A percentile compares a stretch with the other conserved stretches of the same genome.
phyloP scores from a whole-genome alignment of 192 early-diverging fungal species.

The Backusella psychrophila region DNA sequence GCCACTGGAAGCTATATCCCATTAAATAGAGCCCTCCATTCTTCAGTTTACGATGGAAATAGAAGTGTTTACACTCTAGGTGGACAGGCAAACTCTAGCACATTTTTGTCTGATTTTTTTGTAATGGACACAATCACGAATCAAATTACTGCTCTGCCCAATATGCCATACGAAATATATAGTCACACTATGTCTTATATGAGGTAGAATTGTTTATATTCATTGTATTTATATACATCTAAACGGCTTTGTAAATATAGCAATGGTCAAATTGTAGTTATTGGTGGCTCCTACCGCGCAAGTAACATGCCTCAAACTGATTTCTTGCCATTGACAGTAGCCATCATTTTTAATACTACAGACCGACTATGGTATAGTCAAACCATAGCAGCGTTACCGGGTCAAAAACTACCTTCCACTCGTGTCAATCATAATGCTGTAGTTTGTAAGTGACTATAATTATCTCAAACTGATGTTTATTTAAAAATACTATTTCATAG shows the following conservation, averaged over 20 bases:
- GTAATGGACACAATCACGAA: background rate
- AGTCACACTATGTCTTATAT: background rate
- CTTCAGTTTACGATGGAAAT: background rate
- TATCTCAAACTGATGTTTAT: background rate
- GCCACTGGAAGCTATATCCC: background rate
- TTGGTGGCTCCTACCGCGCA: background rate
- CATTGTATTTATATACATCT: background rate
- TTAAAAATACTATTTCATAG: background rate
- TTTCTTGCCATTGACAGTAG: background rate
- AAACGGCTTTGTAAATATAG: background rate
- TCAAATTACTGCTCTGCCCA: background rate
- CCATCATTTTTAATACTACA: background rate
- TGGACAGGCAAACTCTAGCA: background rate
- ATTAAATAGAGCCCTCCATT: background rate
- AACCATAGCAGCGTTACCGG: background rate
- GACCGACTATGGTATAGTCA: background rate
- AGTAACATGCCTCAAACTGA: background rate
- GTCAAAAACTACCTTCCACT: background rate
- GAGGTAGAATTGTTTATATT: background rate
- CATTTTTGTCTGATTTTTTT: background rate
- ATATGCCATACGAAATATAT: background rate
- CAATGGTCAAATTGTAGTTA: background rate
- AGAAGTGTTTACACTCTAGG: background rate
- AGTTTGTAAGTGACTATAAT: background rate
- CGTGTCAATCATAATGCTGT: background rate